Conservation (phyloP, 768 basidiomycete genomes). For the Zangia roseola region DNA sequence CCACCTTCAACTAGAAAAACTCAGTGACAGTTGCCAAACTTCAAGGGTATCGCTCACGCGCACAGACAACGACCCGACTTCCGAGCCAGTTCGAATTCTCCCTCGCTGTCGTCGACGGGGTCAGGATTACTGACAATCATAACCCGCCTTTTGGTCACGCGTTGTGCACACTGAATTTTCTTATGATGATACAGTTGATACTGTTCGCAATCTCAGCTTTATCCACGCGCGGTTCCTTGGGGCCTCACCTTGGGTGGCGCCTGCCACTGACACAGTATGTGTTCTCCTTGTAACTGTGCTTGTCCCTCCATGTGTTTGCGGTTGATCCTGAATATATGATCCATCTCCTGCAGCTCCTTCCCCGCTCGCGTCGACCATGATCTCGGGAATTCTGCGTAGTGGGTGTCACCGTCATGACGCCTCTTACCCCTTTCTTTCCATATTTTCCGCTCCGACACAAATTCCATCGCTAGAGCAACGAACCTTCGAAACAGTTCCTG, state of each 20-base stretch:
- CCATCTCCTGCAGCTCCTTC: constrained; percentile 26
- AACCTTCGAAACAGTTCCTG: constrained; percentile 24
- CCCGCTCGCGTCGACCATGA: constrained; percentile 28
- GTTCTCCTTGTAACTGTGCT: constrained; percentile 6
- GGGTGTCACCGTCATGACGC: constrained; percentile 10
- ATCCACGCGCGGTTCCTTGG: not conserved
- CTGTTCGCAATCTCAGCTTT: constrained; percentile 10
- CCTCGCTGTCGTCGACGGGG: constrained; percentile 29
- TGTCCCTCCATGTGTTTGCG: constrained; percentile 5
- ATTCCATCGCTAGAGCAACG: constrained; percentile 22
- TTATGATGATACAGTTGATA: constrained; percentile 14
- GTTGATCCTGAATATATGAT: constrained; percentile 19
- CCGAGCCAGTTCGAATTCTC: constrained; percentile 17
- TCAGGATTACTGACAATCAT: constrained; percentile 32
- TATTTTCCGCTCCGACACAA: constrained; percentile 18
- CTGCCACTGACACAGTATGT: constrained; percentile 9
- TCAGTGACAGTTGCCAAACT: not conserved
- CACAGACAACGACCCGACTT: constrained; percentile 7
- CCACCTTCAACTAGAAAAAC: not conserved
- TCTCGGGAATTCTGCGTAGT: constrained; percentile 21
- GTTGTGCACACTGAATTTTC: constrained; percentile 12
- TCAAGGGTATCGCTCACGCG: not conserved
- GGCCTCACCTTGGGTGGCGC: constrained; percentile 20
- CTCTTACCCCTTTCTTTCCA: constrained; percentile 16
- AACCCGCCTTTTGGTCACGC: constrained; percentile 23